Evolutionary conservation across 2,329 filamentous ascomycete genomes (phyloP).

Genomic region (Fusarium abutilonis): DNA sequence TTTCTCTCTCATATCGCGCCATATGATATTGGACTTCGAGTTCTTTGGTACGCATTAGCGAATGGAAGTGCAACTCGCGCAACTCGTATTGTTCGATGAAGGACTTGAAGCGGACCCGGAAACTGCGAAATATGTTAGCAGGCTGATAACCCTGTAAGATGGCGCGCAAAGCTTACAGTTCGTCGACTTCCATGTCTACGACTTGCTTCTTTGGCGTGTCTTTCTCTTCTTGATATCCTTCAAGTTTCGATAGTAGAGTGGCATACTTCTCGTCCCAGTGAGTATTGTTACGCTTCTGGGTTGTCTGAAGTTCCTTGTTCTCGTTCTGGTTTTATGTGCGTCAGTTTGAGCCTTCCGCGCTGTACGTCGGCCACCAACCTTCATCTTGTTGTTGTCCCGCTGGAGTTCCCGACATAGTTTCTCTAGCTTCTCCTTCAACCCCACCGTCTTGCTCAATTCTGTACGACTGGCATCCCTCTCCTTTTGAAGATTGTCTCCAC

Average conservation of each 20-base stretch:
- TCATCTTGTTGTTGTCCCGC: constrained; percentile 97
- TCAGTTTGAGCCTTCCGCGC: constrained; percentile 37
- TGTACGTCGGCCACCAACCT: constrained; percentile 67
- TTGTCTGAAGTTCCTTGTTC: constrained; percentile 89
- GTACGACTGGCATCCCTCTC: constrained; percentile 91
- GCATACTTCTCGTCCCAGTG: constrained; percentile 88
- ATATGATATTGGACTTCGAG: constrained; percentile 93
- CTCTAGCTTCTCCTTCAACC: constrained; percentile 94
- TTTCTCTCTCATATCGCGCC: constrained; percentile 87
- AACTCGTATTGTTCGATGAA: constrained; percentile 97
- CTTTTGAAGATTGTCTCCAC: constrained; percentile 92
- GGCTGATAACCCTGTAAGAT: background rate
- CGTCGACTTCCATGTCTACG: constrained; percentile 87
- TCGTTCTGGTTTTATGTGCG: constrained; percentile 70
- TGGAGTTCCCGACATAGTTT: constrained; percentile 95
- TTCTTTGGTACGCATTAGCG: constrained; percentile 91
- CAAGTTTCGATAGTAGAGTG: constrained; percentile 81
- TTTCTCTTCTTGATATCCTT: constrained; percentile 88
- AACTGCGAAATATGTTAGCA: constrained; percentile 59
- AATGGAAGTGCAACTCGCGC: constrained; percentile 92
- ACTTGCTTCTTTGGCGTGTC: constrained; percentile 83
- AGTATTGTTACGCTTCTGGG: constrained; percentile 81
- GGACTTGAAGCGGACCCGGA: constrained; percentile 89
- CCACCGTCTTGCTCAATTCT: constrained; percentile 89
- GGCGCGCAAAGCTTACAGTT: constrained; percentile 69